Evolutionary conservation across 169 alveolate species (phyloP).

Genomic region (Plasmodium sp.): DNA sequence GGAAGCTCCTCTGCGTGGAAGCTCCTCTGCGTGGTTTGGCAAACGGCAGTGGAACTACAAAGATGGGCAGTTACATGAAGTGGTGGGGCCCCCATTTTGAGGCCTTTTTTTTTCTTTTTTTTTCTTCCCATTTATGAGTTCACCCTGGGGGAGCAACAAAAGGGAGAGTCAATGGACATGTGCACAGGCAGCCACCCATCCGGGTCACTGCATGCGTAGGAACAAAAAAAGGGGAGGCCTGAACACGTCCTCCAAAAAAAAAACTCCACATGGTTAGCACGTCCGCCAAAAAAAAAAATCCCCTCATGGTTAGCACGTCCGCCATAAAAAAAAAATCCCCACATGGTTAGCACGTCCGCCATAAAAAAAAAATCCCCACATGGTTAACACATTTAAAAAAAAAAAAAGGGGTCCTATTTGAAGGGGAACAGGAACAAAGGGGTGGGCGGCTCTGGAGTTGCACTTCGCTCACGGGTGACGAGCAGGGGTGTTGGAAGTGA

Average conservation of each 20-base stretch:
- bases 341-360: too few relatives aligned
- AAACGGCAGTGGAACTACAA: background rate
- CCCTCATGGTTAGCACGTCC: background rate
- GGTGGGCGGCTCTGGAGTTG: background rate
- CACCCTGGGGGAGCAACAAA: background rate
- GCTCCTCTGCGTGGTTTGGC: background rate
- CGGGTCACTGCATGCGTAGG: background rate
- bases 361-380: background rate
- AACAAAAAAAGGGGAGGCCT: background rate
- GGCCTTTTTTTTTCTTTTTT: background rate
- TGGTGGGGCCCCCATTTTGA: background rate
- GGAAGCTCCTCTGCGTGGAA: background rate
- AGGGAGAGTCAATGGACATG: background rate
- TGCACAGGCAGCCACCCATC: background rate
- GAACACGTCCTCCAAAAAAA: background rate
- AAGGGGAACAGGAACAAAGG: background rate
- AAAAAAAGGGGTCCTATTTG: background rate
- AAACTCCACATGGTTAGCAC: background rate
- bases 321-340: background rate
- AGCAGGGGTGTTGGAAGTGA: background rate
- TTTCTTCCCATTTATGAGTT: background rate
- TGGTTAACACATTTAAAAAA: background rate
- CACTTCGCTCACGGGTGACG: background rate
- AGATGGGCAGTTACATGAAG: background rate
- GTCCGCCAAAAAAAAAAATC: background rate